phyloP scores from a whole-genome alignment of 2,329 filamentous ascomycete species.

The Cladorrhinum sp. region DNA sequence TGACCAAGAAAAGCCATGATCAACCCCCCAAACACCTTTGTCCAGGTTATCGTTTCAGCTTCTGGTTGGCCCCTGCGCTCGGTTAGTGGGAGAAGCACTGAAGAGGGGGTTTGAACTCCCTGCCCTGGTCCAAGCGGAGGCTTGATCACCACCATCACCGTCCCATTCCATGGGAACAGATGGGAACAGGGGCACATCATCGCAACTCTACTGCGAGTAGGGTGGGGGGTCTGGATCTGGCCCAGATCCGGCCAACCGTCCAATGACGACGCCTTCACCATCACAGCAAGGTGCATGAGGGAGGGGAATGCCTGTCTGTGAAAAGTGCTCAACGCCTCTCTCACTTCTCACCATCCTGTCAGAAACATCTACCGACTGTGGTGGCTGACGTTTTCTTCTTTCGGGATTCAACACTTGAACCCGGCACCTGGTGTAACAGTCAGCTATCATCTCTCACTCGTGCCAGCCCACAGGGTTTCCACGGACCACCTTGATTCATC shows the following conservation, averaged over 20 bases:
- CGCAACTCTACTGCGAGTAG: not conserved
- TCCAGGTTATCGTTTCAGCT: conserved; percentile 20
- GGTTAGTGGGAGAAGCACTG: not conserved
- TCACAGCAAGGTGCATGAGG: not conserved
- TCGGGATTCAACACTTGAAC: not conserved
- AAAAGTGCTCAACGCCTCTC: not conserved
- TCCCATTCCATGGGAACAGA: conserved; percentile 10
- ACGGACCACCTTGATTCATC: not conserved
- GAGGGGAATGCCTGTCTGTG: not conserved
- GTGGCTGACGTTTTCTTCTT: conserved; percentile 1
- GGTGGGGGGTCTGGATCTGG: not conserved
- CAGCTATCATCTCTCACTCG: not conserved
- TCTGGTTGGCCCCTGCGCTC: conserved; percentile 21
- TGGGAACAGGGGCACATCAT: conserved; percentile 5
- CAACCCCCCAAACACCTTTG: conserved; percentile 10
- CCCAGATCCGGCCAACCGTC: not conserved
- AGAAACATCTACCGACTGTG: not conserved
- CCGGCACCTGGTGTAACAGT: not conserved
- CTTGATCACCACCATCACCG: conserved; percentile 20
- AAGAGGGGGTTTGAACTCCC: not conserved
- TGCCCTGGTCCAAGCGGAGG: conserved; percentile 25
- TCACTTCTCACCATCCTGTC: not conserved
- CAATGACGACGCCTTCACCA: not conserved
- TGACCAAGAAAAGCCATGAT: not conserved
- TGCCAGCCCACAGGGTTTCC: not conserved